Evolutionary conservation across 768 basidiomycete species (phyloP), one percentile per base, ranked within the genome.

Genomic region (Sporobolomyces pararoseus): DNA sequence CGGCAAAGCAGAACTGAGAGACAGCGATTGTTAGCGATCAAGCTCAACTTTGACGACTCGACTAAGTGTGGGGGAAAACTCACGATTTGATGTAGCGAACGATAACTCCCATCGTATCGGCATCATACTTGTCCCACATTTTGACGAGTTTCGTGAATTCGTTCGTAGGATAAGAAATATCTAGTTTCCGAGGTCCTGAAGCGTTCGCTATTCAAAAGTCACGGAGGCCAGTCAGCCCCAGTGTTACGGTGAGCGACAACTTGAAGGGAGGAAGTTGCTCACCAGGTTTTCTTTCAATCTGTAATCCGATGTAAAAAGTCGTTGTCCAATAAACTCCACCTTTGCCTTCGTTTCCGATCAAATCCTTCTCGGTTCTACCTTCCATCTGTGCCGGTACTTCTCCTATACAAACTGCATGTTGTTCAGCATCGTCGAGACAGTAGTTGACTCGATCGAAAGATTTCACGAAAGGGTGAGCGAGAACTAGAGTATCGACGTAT

Each of bases 251-350:
- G n/a, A n/a, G n/a, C n/a, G n/a, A n/a, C n/a, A n/a, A n/a, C n/a
- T n/a, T n/a, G n/a, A n/a, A n/a, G n/a, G n/a, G n/a, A n/a, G n/a
- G n/a, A n/a, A n/a, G n/a, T n/a, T n/a, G n/a, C 70, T 75, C 81
- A 96, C 94, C 84, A 81, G 87, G 89, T 82, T 88, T 94, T 65
- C 91, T 89, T 79, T 92, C 89, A 71, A 99, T 90, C 51, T 87
- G 85, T 65, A 99, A 84, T 25, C 96, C 96, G 73, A 99, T 92
- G 78, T 95, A 99, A 80, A 96, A 98, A 2, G 90, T 91, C n/a
- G 93, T 93, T n/a, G 92, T 89, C 78, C 89, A 85, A 13, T 97
- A 90, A n/a, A 86, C 83, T 14, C 71, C 64, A 6, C 71, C 71
- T 47, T 55, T 54, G 0, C 70, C 73, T 14, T 74, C 84, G 7